Base-by-base conservation (phyloP, 2,329 filamentous ascomycete genomes). In the Orbilia blumenaviensis region DNA sequence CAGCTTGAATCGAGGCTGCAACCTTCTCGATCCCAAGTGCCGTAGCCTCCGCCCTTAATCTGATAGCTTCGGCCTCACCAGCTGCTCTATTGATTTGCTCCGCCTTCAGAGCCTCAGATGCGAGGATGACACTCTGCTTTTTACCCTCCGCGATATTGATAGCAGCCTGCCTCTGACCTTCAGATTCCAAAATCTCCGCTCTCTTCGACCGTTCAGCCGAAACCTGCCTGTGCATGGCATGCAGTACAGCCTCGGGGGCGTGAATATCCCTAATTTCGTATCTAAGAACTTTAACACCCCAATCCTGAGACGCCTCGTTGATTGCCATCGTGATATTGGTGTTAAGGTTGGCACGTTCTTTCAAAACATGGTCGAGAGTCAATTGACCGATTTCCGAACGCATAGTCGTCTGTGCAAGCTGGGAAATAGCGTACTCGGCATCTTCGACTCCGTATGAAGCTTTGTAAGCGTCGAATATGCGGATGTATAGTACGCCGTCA, bases 241-340 rank as follows among this genome's bases (percentile, higher is more conserved):
- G 92, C 76, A 98, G 94, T 10, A 99, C 95, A 58, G 91, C 91
- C 32, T 90, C 92, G 1, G 95, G 95, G 0, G 95, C 95, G 84
- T 99, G 95, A 81, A 99, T 99, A 83, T 99, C 95, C 79, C 95
- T 88, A 82, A 99, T 99, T 84, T 99, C 95, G 86, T 99, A 99
- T 72, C 95, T 91, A 77, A 99, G 87, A 82, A 95, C 99, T 34
- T 93, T 92, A 18, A 99, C 93, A 74, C 95, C 95, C 95, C 95
- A 99, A 64, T 94, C 94, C 81, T 96, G 91, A 3, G 95, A 94
- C 0, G 95, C 95, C 83, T 98, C 94, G 83, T 99, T 99, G 87
- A 99, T 98, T 46, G 95, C 94, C 69, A 92, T 91, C n/a, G 95
- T 98, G 82, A 99, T 99, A 85, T 99, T 98, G 79, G 89, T 93